Base-by-base conservation (phyloP, 305 asterid species). In the Euphrasia arctica region DNA sequence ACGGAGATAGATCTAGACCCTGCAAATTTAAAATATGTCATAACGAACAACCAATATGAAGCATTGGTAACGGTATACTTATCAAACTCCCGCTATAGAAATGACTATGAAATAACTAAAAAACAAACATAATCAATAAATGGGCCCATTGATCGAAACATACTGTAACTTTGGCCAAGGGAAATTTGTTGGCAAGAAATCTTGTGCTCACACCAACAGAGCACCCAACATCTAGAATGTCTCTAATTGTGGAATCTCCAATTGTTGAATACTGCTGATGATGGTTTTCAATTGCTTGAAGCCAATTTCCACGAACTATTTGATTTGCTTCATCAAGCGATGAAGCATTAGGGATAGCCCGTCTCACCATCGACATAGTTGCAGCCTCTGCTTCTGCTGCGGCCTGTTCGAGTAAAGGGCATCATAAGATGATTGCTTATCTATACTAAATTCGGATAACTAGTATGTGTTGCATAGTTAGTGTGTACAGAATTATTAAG, bases 331-430 rank as follows among this genome's bases (percentile, higher is more conserved):
- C 98, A 22, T 89, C 92, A 25, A 83, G 75, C 3, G 98, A 86
- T 31, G 91, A 78, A 10, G 96, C 95, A 79, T 77, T 0, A 18
- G 98, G 98, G 66, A 86, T 80, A 41, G 95, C 75, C 60, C 96
- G 79, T 65, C 88, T 82, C 67, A 78, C 75, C 89, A 89, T 87
- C 2, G 98, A 87, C 96, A 91, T 85, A 31, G 96, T 89, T 48
- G 98, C 96, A 10, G 98, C 79, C 72, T 91, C 98, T 50, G 87
- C 98, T 82, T 91, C 98, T 32, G 98, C 98, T 64, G 98, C 98
- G 68, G 98, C 98, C 96, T 91, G 67, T 68, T 31, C 45, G 27
- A 65, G 36, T 59, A 49, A 67, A 65, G 18, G 60, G 49, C 62
- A 58, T 8, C 32, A 14, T 10, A 27, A 54, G 32, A 51, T 64